These are phyloP conservation scores for Kuraishia piskuri DNA, from an alignment of 805 yeast genomes.

Conservation along the genomic window DNA sequence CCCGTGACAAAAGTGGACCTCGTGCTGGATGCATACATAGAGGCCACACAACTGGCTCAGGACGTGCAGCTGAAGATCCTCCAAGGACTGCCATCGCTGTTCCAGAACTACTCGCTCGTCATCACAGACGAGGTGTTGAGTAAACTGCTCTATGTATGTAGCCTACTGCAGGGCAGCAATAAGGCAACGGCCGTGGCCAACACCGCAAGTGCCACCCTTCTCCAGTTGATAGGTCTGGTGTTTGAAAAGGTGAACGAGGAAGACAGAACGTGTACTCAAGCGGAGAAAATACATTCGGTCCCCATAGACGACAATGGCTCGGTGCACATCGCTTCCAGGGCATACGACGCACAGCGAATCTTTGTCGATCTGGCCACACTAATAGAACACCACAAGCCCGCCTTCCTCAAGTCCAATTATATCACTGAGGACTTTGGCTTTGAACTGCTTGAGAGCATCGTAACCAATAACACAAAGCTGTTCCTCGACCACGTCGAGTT, in stretches of 20 bases:
- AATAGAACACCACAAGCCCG: slow-evolving; percentile 49
- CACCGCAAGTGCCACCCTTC: slow-evolving; percentile 89
- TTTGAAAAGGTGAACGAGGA: slow-evolving; percentile 57
- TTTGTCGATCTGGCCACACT: slow-evolving; percentile 67
- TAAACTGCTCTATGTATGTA: slow-evolving; percentile 57
- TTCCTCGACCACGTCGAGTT: slow-evolving; percentile 59
- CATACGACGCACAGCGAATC: slow-evolving; percentile 63
- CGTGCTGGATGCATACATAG: slow-evolving; percentile 59
- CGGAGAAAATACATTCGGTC: slow-evolving; percentile 18
- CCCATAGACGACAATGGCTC: slow-evolving; percentile 35
- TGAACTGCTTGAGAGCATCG: slow-evolving; percentile 74
- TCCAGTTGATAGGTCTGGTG: slow-evolving; percentile 70
- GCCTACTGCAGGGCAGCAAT: slow-evolving; percentile 59
- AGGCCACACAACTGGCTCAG: slow-evolving; percentile 65
- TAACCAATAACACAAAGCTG: slow-evolving; percentile 50
- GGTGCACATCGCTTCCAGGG: slow-evolving; percentile 37
- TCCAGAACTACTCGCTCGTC: slow-evolving; percentile 50
- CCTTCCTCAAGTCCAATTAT: slow-evolving; percentile 40
- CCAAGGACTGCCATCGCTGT: slow-evolving; percentile 72
- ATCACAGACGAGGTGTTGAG: slow-evolving; percentile 50
- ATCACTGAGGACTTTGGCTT: slow-evolving; percentile 62
- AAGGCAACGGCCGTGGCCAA: slow-evolving; percentile 73
- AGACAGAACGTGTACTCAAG: slow-evolving; percentile 20
- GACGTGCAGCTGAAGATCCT: slow-evolving; percentile 83
- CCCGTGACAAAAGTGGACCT: slow-evolving; percentile 43